Percentiles rank a stretch among this genome's conserved stretches.
These are phyloP conservation scores for Zea mays DNA, from an alignment of 176 grass and related monocot genomes.

Conservation along the genomic window DNA sequence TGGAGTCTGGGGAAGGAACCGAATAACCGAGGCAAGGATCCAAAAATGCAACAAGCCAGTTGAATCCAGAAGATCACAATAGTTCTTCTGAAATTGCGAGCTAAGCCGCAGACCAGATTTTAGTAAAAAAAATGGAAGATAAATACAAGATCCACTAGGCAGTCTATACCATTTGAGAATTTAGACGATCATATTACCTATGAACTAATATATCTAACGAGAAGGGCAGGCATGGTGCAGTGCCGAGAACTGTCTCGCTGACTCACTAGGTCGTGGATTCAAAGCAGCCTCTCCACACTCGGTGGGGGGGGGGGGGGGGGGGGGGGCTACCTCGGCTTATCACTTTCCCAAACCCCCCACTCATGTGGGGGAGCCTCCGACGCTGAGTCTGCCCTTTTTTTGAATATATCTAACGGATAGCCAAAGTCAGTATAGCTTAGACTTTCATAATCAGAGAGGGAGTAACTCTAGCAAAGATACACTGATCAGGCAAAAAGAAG, in stretches of 20 bases:
- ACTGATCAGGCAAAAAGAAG: background rate
- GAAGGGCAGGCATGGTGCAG: too few relatives aligned
- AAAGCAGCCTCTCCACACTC: too few relatives aligned
- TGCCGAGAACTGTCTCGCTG: too few relatives aligned
- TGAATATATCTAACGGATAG: background rate
- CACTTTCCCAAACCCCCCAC: too few relatives aligned
- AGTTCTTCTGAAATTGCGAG: background rate
- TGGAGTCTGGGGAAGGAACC: too few relatives aligned
- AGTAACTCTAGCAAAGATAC: conserved; percentile 6
- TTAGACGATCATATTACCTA: background rate
- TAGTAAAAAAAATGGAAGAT: background rate
- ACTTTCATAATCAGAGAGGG: background rate
- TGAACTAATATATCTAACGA: background rate
- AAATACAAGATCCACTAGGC: background rate
- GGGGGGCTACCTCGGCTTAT: too few relatives aligned
- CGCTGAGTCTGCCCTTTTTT: too few relatives aligned
- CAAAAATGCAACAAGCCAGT: background rate
- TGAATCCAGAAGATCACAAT: background rate
- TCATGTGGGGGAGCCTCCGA: too few relatives aligned
- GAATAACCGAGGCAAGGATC: background rate
- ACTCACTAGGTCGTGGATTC: too few relatives aligned
- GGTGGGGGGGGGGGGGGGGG: too few relatives aligned
- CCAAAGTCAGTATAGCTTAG: background rate
- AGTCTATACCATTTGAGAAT: conserved; percentile 11
- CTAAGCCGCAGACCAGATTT: background rate